Base-by-base conservation (phyloP, 1,284 basidiomycete genomes). In the Vanrija humicola region DNA sequence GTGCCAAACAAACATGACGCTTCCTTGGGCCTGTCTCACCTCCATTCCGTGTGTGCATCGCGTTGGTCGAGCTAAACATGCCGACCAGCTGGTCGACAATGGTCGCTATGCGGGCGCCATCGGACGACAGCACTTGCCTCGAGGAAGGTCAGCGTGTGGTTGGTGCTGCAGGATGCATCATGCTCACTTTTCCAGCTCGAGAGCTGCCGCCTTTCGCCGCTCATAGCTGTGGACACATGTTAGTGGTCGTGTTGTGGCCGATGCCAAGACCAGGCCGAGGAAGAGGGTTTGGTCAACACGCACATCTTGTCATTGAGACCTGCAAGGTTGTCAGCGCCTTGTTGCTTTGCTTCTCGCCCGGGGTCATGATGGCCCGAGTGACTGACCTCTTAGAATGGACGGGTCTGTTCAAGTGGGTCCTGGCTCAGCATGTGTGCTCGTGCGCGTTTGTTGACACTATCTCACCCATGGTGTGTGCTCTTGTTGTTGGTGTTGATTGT, bases 51-150 rank as follows among this genome's bases (percentile, higher is more conserved):
- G 91, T 86, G 68, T 96, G 92, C 40, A 93, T 79, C 3, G 89
- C 85, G 68, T 92, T 90, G 18, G 84, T 81, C 61, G 88, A 86
- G 69, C 80, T 87, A 78, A 95, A 93, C 85, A 95, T 90, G 28
- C 90, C 90, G 62, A 92, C 88, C 59, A 98, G 84, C 72, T 98
- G 94, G 78, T 95, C 90, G 62, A 98, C 87, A 67, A 98, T 96
- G 66, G 86, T 82, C 56, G 82, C 82, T 69, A 98, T 93, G 25
- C 88, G 84, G 7, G 85, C 82, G 46, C 86, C 82, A 74, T 97
- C 93, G 42, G 86, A 86, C 65, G 87, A 83, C 63, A 92, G 86
- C 57, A 97, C 88, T 77, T 92, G 85, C 66, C 86, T 88, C 63
- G 9, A 12, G 34, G 3, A 40, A 16, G 42, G 47, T 48, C 15